A percentile compares a stretch with the other conserved stretches of the same genome.
These are phyloP conservation scores for Urostyla sp. DNA, from an alignment of 73 alveolate genomes.

Conservation along the genomic window DNA sequence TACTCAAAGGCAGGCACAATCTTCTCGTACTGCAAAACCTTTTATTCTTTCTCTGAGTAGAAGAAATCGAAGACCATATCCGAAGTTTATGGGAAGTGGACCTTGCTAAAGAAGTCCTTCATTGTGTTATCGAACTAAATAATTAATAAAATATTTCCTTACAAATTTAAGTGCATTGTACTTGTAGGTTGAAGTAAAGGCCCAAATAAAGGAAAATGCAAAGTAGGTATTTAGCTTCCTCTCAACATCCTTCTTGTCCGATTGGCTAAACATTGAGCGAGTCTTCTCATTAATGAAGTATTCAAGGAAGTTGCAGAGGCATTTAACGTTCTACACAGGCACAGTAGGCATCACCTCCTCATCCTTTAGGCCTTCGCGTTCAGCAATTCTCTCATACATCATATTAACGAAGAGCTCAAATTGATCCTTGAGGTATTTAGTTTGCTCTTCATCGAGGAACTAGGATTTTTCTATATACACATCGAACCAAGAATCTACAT, in stretches of 20 bases:
- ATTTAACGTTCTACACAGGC: conserved; percentile 50
- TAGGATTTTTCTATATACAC: conserved; percentile 70
- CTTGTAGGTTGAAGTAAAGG: conserved; percentile 76
- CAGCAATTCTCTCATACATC: conserved; percentile 28
- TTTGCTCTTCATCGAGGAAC: conserved; percentile 68
- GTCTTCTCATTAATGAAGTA: conserved; percentile 31
- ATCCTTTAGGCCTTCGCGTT: conserved; percentile 29
- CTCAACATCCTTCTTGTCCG: conserved; percentile 55
- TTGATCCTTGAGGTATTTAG: conserved; percentile 37
- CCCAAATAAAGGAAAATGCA: conserved; percentile 79
- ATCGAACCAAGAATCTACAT: conserved; percentile 93
- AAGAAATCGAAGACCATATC: conserved; percentile 80
- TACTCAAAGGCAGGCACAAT: conserved; percentile 73
- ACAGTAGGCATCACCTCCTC: conserved; percentile 66
- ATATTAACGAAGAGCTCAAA: conserved; percentile 55
- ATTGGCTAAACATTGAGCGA: too few relatives aligned
- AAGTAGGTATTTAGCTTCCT: conserved; percentile 39
- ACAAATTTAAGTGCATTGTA: conserved; percentile 56
- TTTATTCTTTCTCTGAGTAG: conserved; percentile 46
- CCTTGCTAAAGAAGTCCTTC: conserved; percentile 71
- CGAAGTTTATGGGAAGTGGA: conserved; percentile 66
- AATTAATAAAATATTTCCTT: too few relatives aligned
- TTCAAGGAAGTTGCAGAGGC: conserved; percentile 65
- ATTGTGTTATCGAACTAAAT: conserved; percentile 66
- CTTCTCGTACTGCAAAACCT: conserved; percentile 72